Base-by-base conservation (phyloP, 352 stramenopile species). In the Globisporangium cylindrosporum region DNA sequence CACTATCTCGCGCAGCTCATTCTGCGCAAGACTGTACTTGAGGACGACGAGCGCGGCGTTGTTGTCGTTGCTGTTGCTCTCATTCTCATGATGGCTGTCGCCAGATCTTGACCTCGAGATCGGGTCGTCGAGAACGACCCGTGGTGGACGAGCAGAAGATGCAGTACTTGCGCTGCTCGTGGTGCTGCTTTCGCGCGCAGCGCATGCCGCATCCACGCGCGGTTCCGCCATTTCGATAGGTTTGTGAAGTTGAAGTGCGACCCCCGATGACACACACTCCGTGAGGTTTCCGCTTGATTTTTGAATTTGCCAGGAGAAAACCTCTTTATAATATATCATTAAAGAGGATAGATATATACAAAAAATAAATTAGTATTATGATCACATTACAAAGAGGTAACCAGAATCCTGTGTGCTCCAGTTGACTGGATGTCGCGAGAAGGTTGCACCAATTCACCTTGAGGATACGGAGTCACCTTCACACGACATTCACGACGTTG, bases 11-110 rank as follows among this genome's bases (percentile, higher is more conserved):
- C 71, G 71, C 6, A 80, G 48, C 60, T 82, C 70, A 1, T 59
- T 73, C 32, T 81, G 72, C 8, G 69, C 62, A 29, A 77, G 65
- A 24, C 73, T 80, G 6, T 78, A 59, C 55, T 76, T 58, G 29
- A 81, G 69, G 25, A 64, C 27, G 18, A 67, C 24, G 49, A 60
- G 49, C 22, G 51, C 49, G 12, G 32, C 18, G 54, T 25, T 3
- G 27, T 25, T 59, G 14, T 29, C n/a, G n/a, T 4, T 24, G 15
- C 14, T 38, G 25, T 24, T 32, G 15, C 15, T 15, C 25, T 14
- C 14, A 20, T 24, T 38, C 14, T 38, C 53, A 24, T 18, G 10
- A n/a, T 8, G 10, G 4, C 1, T 59, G 2, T 12, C n/a, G 14
- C 8, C 4, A 18, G 14, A 24, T 12, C 24, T 32, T 32, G 27